These are phyloP conservation scores for Yarrowia sp. DNA, from an alignment of 805 yeast species.

Conservation along the genomic window DNA sequence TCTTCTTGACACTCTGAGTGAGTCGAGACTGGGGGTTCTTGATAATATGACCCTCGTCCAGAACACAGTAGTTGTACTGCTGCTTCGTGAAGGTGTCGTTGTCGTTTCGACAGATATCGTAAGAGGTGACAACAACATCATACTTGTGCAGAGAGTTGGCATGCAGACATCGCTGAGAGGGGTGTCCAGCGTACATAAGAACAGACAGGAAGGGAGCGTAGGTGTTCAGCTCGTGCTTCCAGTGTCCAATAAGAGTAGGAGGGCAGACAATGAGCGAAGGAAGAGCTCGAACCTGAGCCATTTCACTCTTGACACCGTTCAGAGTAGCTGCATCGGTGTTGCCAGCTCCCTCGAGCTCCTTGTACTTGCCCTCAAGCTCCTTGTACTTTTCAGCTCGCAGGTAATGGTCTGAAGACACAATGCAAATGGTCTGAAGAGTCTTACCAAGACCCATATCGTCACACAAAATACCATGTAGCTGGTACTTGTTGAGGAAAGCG, in stretches of 20 bases:
- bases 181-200: slow-evolving; percentile 92
- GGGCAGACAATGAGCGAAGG: slow-evolving; percentile 94
- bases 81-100: slow-evolving; percentile 63
- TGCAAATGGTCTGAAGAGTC: slow-evolving; percentile 95
- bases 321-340: slow-evolving; percentile 8
- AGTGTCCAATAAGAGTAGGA: slow-evolving; percentile 96
- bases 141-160: slow-evolving; percentile 59
- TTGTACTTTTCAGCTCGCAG: slow-evolving; percentile 73
- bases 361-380: slow-evolving; percentile 28
- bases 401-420: slow-evolving; percentile 94
- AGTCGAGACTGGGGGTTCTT: slow-evolving; percentile 89
- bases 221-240: slow-evolving; percentile 94
- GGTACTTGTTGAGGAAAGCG: slow-evolving; percentile 92
- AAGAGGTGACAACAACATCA: slow-evolving; percentile 93
- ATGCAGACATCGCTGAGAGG: slow-evolving; percentile 67
- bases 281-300: slow-evolving; percentile 71
- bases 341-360: slow-evolving; percentile 19
- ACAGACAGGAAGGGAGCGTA: slow-evolving; percentile 88
- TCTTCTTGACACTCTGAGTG: slow-evolving; percentile 82
- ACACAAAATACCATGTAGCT: slow-evolving; percentile 95
- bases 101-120: slow-evolving; percentile 96
- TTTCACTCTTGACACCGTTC: slow-evolving; percentile 56
- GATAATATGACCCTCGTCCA: slow-evolving; percentile 98
- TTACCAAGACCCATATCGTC: slow-evolving; percentile 99
- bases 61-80: slow-evolving; percentile 90